These are phyloP conservation scores for Russula ochroleuca DNA, from an alignment of 768 basidiomycete species.

Conservation along the genomic window DNA sequence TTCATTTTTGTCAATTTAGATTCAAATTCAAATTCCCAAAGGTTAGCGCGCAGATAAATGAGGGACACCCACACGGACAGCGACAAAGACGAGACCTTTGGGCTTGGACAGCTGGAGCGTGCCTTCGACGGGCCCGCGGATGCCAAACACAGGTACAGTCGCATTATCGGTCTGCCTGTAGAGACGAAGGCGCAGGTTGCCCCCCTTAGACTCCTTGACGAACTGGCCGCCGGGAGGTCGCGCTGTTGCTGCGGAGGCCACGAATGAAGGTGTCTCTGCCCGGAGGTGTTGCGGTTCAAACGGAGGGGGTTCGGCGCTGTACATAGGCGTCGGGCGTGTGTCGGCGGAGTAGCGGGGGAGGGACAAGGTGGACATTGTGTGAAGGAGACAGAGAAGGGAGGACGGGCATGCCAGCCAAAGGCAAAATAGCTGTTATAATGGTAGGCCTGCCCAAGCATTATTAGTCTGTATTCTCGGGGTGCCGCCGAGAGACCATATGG, in stretches of 20 bases:
- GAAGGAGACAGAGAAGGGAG: neutral
- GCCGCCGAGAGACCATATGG: constrained; percentile 13
- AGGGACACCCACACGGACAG: constrained; percentile 21
- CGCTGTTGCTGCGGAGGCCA: neutral
- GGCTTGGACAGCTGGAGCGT: constrained; percentile 22
- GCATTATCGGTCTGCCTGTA: constrained; percentile 9
- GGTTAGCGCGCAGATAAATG: neutral
- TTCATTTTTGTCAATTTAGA: neutral
- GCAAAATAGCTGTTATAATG: neutral
- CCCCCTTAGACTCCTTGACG: constrained; percentile 25
- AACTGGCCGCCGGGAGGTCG: constrained; percentile 8
- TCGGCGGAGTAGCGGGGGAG: constrained; percentile 21
- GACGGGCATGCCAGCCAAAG: neutral
- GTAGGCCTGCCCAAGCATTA: neutral
- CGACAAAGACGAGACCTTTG: constrained; percentile 22
- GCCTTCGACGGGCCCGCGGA: constrained; percentile 22
- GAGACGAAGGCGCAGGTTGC: constrained; percentile 23
- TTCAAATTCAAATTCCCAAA: neutral
- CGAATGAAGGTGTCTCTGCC: neutral
- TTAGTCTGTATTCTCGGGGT: neutral
- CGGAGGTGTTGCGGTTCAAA: constrained; percentile 13
- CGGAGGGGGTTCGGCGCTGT: constrained; percentile 15
- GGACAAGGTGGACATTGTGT: constrained; percentile 20
- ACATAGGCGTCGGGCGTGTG: constrained; percentile 10
- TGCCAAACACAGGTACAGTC: constrained; percentile 18